Evolutionary conservation across 2,329 filamentous ascomycete genomes (phyloP).

Genomic region (Ambrosiella cleistominuta): DNA sequence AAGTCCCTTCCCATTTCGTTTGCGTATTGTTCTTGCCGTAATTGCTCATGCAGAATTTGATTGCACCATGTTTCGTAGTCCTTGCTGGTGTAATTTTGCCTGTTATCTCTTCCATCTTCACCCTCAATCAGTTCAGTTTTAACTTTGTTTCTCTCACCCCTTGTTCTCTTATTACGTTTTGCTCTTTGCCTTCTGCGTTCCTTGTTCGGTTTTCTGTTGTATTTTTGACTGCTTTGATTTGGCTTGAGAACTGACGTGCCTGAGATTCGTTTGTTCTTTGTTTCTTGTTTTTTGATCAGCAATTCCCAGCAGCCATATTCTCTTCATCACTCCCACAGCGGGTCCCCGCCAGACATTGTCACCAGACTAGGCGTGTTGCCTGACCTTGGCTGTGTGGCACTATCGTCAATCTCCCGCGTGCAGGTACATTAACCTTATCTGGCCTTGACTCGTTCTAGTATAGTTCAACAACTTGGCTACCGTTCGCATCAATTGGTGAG

Average conservation of each 20-base stretch:
- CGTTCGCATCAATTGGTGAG: no score
- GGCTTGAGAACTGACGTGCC: no score
- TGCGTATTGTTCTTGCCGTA: background rate
- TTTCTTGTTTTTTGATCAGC: no score
- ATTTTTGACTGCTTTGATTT: no score
- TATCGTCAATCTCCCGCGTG: background rate
- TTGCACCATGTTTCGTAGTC: background rate
- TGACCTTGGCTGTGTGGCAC: background rate
- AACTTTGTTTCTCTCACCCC: background rate
- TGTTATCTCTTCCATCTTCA: background rate
- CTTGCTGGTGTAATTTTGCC: background rate
- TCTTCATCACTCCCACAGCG: no score
- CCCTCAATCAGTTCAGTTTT: background rate
- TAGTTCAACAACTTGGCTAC: background rate
- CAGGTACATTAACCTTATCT: background rate
- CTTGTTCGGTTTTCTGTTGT: no score
- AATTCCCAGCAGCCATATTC: no score
- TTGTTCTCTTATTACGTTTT: conserved; percentile 5
- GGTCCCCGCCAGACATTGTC: background rate
- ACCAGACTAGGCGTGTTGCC: background rate
- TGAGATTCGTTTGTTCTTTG: no score
- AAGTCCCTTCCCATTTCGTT: background rate
- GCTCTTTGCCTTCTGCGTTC: background rate
- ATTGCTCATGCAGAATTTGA: background rate
- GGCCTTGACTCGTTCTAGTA: background rate